Evolutionary conservation across 2,329 filamentous ascomycete genomes (phyloP).

Genomic region (Ophiostoma novo-ulmi): DNA sequence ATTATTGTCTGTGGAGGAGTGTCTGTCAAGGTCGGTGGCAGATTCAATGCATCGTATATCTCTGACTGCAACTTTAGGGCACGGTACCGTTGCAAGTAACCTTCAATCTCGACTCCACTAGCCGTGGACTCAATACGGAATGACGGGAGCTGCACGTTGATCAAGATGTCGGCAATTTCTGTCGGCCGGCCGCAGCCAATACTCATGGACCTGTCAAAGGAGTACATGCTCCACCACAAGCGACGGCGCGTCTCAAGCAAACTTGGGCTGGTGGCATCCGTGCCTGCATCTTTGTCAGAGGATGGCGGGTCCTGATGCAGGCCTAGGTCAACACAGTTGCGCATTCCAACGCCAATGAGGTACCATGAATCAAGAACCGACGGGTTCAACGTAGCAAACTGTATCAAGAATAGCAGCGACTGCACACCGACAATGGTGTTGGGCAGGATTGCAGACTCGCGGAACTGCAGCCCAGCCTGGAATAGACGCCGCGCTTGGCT

Average conservation of each 20-base stretch:
- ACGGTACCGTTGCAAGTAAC: conserved; percentile 30
- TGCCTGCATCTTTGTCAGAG: background rate
- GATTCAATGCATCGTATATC: conserved; percentile 28
- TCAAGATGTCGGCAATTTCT: conserved; percentile 29
- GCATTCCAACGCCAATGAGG: conserved; percentile 30
- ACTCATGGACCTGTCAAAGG: conserved; percentile 30
- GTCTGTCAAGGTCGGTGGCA: background rate
- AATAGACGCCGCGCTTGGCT: conserved; percentile 29
- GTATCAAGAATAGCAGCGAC: conserved; percentile 30
- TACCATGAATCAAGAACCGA: conserved; percentile 30
- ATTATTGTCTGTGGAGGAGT: conserved; percentile 10
- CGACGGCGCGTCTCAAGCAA: conserved; percentile 29
- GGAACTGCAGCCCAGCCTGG: conserved; percentile 28
- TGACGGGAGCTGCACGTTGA: conserved; percentile 27
- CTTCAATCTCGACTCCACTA: conserved; percentile 27
- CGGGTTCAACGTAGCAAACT: conserved; percentile 31
- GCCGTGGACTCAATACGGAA: conserved; percentile 29
- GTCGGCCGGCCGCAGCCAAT: conserved; percentile 29
- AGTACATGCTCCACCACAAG: conserved; percentile 32
- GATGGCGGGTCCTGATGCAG: conserved; percentile 29
- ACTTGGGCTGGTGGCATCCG: conserved; percentile 26
- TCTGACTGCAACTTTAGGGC: conserved; percentile 29
- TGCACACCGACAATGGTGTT: conserved; percentile 31
- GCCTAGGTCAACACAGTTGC: conserved; percentile 29
- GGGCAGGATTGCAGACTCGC: conserved; percentile 29